Evolutionary conservation across 371 early-diverging fungal genomes (phyloP).

Genomic region (Cokeromyces recurvatus): DNA sequence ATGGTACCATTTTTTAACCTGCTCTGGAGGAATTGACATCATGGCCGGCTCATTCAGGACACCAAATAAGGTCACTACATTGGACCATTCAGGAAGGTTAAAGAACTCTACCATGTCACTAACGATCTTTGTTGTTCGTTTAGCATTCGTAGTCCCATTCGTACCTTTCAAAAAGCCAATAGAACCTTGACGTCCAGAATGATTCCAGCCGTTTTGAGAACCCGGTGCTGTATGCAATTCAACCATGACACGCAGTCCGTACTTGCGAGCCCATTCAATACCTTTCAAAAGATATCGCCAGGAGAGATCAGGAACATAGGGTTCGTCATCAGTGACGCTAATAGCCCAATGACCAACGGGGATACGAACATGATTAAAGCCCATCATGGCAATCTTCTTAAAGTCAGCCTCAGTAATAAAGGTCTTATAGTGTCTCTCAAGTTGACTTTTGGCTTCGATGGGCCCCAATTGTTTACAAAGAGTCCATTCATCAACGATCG

Average conservation of each 20-base stretch:
- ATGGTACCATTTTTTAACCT: constrained; percentile 31
- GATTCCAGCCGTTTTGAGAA: constrained; percentile 77
- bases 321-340: constrained; percentile 30
- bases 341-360: constrained; percentile 78
- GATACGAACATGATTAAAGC: constrained; percentile 72
- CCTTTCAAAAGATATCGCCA: constrained; percentile 54
- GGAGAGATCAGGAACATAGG: constrained; percentile 55
- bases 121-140: constrained; percentile 29
- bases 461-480: constrained; percentile 57
- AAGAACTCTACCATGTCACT: constrained; percentile 36
- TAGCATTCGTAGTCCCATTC: constrained; percentile 26
- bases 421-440: constrained; percentile 57
- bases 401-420: constrained; percentile 74
- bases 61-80: constrained; percentile 51
- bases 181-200: constrained; percentile 51
- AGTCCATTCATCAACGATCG: constrained; percentile 61
- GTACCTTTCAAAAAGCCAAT: constrained; percentile 50
- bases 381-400: constrained; percentile 52
- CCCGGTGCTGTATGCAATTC: constrained; percentile 77
- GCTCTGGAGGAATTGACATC: constrained; percentile 14
- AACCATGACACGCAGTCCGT: constrained; percentile 67
- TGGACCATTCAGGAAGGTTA: constrained; percentile 42
- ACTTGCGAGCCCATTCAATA: constrained; percentile 64
- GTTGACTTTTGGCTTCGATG: constrained; percentile 41
- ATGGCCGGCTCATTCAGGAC: constrained; percentile 49